Percentiles rank a stretch among this genome's conserved stretches.
Conservation (phyloP, 139 green algal genomes). For the Auxenochlorella pyrenoidosa region DNA sequence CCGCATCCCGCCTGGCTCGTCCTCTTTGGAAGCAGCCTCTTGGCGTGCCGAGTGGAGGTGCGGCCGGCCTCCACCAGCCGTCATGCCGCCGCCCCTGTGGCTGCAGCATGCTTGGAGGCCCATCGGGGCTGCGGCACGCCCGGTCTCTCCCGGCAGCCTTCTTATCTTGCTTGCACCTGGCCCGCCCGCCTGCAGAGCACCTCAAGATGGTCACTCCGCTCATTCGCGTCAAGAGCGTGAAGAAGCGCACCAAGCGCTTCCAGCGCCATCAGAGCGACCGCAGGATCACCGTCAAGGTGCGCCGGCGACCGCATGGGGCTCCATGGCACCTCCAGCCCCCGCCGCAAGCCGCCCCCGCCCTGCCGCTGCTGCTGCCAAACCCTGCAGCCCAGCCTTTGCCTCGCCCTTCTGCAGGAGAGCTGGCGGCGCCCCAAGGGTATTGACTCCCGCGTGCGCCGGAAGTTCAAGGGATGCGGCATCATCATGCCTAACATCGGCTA, state of each 20-base stretch:
- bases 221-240: constrained; percentile 85
- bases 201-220: constrained; percentile 90
- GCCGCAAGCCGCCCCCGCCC: background rate
- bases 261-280: constrained; percentile 91
- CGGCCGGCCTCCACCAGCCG: background rate
- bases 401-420: constrained; percentile 66
- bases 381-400: background rate
- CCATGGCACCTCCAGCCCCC: too few species aligned
- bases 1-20: background rate
- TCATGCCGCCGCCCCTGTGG: background rate
- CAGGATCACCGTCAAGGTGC: constrained; percentile 82
- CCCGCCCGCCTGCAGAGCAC: constrained; percentile 8
- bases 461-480: constrained; percentile 95
- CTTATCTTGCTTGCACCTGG: background rate
- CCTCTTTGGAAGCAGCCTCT: constrained; percentile 11
- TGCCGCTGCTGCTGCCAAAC: background rate
- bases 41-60: constrained; percentile 2
- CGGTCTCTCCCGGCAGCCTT: background rate
- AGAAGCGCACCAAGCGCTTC: constrained; percentile 90
- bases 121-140: background rate
- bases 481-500: constrained; percentile 98
- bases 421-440: constrained; percentile 98
- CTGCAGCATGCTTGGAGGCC: background rate
- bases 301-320: background rate
- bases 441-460: constrained; percentile 92